phyloP scores from a whole-genome alignment of 1,284 basidiomycete genomes.

The Apiotrichum akiyoshidainum region DNA sequence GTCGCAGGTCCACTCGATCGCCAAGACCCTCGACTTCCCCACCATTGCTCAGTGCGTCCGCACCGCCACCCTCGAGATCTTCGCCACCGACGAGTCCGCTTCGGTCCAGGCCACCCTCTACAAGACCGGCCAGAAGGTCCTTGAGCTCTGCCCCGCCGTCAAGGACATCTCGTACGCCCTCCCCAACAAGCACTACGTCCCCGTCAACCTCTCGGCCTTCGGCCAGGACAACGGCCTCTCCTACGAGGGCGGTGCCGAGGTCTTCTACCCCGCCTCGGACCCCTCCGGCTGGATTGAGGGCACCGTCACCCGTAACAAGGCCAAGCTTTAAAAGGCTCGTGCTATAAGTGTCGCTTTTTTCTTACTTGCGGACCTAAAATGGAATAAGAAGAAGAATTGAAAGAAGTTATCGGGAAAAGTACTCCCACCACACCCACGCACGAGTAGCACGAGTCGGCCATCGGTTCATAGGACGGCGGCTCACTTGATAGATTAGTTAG shows the following conservation, averaged over 20 bases:
- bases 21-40: slow-evolving; percentile 61
- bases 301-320: slow-evolving; percentile 50
- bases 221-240: slow-evolving; percentile 54
- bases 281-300: slow-evolving; percentile 57
- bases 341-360: background rate
- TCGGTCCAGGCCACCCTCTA: slow-evolving; percentile 92
- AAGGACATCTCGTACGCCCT: slow-evolving; percentile 67
- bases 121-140: slow-evolving; percentile 76
- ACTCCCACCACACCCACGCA: too few species aligned
- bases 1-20: slow-evolving; percentile 54
- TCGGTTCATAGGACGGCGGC: too few species aligned
- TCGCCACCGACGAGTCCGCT: slow-evolving; percentile 82
- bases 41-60: slow-evolving; percentile 59
- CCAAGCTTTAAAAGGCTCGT: slow-evolving; percentile 9
- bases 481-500: too few species aligned
- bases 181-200: slow-evolving; percentile 91
- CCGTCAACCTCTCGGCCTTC: slow-evolving; percentile 47
- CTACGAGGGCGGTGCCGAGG: slow-evolving; percentile 67
- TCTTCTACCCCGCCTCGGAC: slow-evolving; percentile 73
- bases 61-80: slow-evolving; percentile 70
- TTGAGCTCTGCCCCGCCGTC: slow-evolving; percentile 64
- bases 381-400: background rate
- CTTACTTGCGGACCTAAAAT: background rate
- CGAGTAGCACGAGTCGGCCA: too few species aligned
- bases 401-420: too few species aligned